Evolutionary conservation across 257 asterid species (phyloP), one percentile per base, ranked within the genome.

Genomic region (Scutellaria baicalensis): DNA sequence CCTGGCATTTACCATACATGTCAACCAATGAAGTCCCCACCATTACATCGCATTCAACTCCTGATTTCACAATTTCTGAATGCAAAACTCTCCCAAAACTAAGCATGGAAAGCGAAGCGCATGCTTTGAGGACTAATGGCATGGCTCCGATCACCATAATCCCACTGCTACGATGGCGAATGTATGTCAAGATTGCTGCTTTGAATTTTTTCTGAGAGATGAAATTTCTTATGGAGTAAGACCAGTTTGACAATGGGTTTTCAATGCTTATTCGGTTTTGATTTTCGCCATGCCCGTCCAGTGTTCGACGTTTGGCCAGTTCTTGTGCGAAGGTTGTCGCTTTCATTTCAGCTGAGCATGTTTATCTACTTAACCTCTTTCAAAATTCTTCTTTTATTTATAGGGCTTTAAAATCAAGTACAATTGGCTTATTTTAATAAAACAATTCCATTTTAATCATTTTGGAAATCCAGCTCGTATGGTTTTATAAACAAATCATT

Each of bases 21-120:
- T 78, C 81, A 5, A 92, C 80, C 76, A 92, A 75, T 6, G 94
- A 71, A 59, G 98, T 89, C 50, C 92, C 96, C 64, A 86, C 92
- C 84, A 81, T 72, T 5, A 92, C 87, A 61, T 86, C 86, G 64
- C 66, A 13, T 63, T 78, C 83, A 1, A 80, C 76, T 45, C 96
- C 96, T 3, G 70, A 59, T 72, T 88, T 89, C 17, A 89, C 11
- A 17, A 79, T 68, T 23, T 88, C 96, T 9, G 87, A 82, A 72
- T 92, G 98, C 70, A 85, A 36, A 39, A 77, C 40, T 48, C 75
- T 79, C 14, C 96, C 96, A 60, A 78, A 69, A 7, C 9, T 5
- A 35, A 82, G 81, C 80, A 71, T 10, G 20, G 81, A 71, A 33
- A 89, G 84, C 6, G 92, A 78, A 21, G 94, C 88, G 60, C 96